Evolutionary conservation across 192 early-diverging fungal genomes (phyloP), one percentile per base, ranked within the genome.

Genomic region (Endogone sp.): DNA sequence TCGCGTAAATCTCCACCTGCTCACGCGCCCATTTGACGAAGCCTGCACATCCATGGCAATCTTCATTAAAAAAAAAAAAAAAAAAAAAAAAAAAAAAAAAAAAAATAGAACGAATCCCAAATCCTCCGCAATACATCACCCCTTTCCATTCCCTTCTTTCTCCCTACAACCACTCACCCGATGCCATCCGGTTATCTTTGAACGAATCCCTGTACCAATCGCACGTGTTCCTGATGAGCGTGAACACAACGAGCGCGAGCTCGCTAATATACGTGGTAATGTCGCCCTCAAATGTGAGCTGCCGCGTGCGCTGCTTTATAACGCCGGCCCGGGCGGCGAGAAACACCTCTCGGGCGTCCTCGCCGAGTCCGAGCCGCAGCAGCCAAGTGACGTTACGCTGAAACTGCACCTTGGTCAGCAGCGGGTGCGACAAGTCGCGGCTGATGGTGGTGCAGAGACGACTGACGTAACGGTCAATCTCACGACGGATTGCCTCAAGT

Each of bases 121-220:
- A 67, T 49, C 30, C 3, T 16, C n/a, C n/a, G n/a, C n/a, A n/a
- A n/a, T n/a, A n/a, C n/a, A n/a, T n/a, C 27, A 8, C 27, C 28
- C 26, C 32, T 24, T 6, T 24, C 28, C 24, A 30, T 10, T 55
- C 25, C 27, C 30, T 27, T 24, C 30, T n/a, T 13, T 54, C 29
- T 28, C 29, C 54, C 29, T 65, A 26, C 23, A 75, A 55, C 29
- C 49, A 56, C 60, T 65, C 82, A 89, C 88, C 94, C 22, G 94
- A 95, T 2, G 93, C 84, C 93, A 99, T 94, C 54, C 84, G 85
- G 32, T 92, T 85, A 67, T 96, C 91, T 23, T 89, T 87, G 71
- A 99, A 99, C 3, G 94, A 90, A 31, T 82, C 86, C 60, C 89
- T 82, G 75, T 94, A 99, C 97, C 97, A 99, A 66, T 97, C 94